Base-by-base conservation (phyloP, 106 monocot genomes). In the Gastrodia elata region DNA sequence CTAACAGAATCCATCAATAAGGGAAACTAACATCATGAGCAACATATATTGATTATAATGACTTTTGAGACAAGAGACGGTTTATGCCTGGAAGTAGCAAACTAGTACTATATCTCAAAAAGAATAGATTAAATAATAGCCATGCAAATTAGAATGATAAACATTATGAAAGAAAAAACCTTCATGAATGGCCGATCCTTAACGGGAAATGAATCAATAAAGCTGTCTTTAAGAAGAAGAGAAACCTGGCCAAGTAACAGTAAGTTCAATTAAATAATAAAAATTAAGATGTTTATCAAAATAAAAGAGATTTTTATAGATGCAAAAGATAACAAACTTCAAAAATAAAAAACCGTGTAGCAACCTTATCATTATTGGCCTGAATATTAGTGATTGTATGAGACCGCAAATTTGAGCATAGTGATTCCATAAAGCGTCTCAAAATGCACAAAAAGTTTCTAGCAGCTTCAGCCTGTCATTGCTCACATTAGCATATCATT, bases 151-250 rank as follows among this genome's bases (percentile, higher is more conserved):
- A 52, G 52, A 6, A 52, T 52, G 52, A 52, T 18, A 52, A n/a
- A 52, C 22, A 58, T 39, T 8, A 11, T 42, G 57, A 68, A 68
- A 68, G 9, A 34, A 0, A 79, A 26, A 58, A 91, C 91, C 87
- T 87, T 87, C 38, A 87, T 76, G 43, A 91, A 91, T 42, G 87
- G 83, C n/a, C 68, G 82, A 68, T 91, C 91, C 38, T 41, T 80
- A 20, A 8, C 42, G 33, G 91, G 87, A 75, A 91, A 91, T 28
- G 91, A 91, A 68, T 87, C 91, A 38, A 91, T 68, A 77, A 84
- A 91, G 75, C 87, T 91, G 38, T 91, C 91, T 75, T 91, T 91
- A 22, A 91, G 83, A 48, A 91, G 87, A 67, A 91, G 82, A 28
- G 91, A 91, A 38, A 91, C 87, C 91, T 91, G 75, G 13, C 61